phyloP scores from a whole-genome alignment of 345 rosid genomes.

The Clarkia xantiana region DNA sequence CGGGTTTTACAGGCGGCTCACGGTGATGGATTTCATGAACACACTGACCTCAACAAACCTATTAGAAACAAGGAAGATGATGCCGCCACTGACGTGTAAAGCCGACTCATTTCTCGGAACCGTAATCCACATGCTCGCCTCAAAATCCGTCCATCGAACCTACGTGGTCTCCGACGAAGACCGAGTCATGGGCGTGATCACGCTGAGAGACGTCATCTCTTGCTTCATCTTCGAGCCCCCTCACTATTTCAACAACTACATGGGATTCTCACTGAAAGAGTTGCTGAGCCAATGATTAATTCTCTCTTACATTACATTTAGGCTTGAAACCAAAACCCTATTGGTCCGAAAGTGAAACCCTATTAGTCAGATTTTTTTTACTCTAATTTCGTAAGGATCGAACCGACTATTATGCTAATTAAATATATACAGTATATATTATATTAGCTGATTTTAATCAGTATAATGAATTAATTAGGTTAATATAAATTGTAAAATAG shows the following conservation, averaged over 20 bases:
- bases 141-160: slow-evolving; percentile 54
- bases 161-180: slow-evolving; percentile 40
- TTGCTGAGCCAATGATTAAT: slow-evolving; percentile 30
- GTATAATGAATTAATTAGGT: too few relatives aligned
- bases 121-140: slow-evolving; percentile 58
- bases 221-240: slow-evolving; percentile 79
- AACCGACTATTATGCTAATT: too few relatives aligned
- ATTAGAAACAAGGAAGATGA: slow-evolving; percentile 23
- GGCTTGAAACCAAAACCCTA: too few relatives aligned
- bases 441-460: too few relatives aligned
- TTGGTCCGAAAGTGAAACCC: too few relatives aligned
- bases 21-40: slow-evolving; percentile 42
- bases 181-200: slow-evolving; percentile 66
- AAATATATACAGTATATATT: too few relatives aligned
- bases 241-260: slow-evolving; percentile 38
- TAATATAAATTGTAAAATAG: too few relatives aligned
- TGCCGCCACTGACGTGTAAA: slow-evolving; percentile 50
- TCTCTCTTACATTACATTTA: too few relatives aligned
- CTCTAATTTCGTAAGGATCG: too few relatives aligned
- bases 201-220: slow-evolving; percentile 80
- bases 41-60: slow-evolving; percentile 28
- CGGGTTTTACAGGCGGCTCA: slow-evolving; percentile 34
- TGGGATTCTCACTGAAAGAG: slow-evolving; percentile 47
- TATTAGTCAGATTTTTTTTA: too few relatives aligned
- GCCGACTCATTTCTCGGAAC: slow-evolving; percentile 45